A percentile compares a stretch with the other conserved stretches of the same genome.
Conservation (phyloP, 2,329 filamentous ascomycete genomes). For the Tolypocladium cylindrosporum region DNA sequence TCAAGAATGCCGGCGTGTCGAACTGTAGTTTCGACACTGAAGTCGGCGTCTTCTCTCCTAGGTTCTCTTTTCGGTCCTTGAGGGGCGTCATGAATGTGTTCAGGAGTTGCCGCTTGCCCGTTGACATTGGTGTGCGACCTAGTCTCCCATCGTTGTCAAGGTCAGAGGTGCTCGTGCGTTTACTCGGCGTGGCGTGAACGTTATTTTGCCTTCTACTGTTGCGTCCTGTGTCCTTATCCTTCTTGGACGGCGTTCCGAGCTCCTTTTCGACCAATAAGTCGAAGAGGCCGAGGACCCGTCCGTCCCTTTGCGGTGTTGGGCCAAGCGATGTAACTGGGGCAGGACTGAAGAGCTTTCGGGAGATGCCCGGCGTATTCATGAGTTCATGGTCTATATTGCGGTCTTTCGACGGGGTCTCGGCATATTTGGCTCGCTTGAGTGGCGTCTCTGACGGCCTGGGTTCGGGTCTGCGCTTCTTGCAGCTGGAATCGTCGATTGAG, state of each 20-base stretch:
- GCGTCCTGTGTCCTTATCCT: constrained; percentile 12
- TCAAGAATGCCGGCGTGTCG: constrained; percentile 64
- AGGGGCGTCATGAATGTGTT: constrained; percentile 58
- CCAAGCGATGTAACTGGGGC: constrained; percentile 53
- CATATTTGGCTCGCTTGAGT: constrained; percentile 38
- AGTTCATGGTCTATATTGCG: constrained; percentile 29
- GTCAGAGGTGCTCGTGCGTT: constrained; percentile 21
- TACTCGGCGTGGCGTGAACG: constrained; percentile 36
- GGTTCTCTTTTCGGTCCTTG: constrained; percentile 33
- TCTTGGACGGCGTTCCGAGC: constrained; percentile 39
- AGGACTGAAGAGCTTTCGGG: constrained; percentile 51
- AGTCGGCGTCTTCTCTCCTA: constrained; percentile 32
- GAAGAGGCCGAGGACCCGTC: constrained; percentile 67
- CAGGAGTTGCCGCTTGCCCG: constrained; percentile 50
- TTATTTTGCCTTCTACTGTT: constrained; percentile 4
- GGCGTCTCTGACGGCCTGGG: constrained; percentile 31
- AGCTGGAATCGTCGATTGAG: constrained; percentile 15
- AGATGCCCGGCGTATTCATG: constrained; percentile 44
- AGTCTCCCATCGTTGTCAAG: constrained; percentile 21
- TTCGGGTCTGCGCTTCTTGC: constrained; percentile 31
- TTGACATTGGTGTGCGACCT: constrained; percentile 40
- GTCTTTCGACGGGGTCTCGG: constrained; percentile 36
- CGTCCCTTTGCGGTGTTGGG: constrained; percentile 72
- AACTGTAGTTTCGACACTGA: constrained; percentile 48
- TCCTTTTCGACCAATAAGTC: constrained; percentile 51